Evolutionary conservation across 768 basidiomycete genomes (phyloP).

Genomic region (Boletus vinaceobasis): DNA sequence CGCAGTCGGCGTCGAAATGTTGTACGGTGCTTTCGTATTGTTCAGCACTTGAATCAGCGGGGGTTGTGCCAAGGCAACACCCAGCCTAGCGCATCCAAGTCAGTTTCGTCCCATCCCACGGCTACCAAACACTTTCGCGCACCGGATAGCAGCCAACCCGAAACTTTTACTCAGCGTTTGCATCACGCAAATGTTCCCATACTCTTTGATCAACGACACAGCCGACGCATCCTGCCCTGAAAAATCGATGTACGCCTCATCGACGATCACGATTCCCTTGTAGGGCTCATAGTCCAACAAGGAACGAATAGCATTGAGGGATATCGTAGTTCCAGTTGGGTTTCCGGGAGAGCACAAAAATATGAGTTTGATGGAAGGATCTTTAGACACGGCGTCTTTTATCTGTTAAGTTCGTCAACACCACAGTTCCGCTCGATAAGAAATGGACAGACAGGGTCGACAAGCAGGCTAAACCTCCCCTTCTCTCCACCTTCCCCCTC

Average conservation of each 20-base stretch:
- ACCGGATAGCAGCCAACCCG: conserved; percentile 94
- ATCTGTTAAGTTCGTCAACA: conserved; percentile 45
- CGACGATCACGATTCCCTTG: conserved; percentile 90
- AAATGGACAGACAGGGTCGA: conserved; percentile 61
- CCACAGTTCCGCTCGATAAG: not conserved
- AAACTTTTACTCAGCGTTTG: conserved; percentile 97
- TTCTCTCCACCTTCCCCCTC: conserved; percentile 70
- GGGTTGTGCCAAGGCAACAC: conserved; percentile 86
- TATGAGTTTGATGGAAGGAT: conserved; percentile 83
- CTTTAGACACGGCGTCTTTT: conserved; percentile 60
- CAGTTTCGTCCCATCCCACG: not conserved
- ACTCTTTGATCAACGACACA: conserved; percentile 68
- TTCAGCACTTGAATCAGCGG: conserved; percentile 85
- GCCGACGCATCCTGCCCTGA: conserved; percentile 61
- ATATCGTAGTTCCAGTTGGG: conserved; percentile 86
- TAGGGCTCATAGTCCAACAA: conserved; percentile 77
- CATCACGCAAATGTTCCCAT: conserved; percentile 88
- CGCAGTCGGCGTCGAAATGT: conserved; percentile 89
- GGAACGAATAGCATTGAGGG: conserved; percentile 61
- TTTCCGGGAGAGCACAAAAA: conserved; percentile 98
- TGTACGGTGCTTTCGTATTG: conserved; percentile 98
- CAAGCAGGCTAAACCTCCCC: conserved; percentile 69
- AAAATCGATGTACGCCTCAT: conserved; percentile 99
- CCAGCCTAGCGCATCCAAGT: conserved; percentile 52
- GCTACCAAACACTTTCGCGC: conserved; percentile 18